A percentile compares a stretch with the other conserved stretches of the same genome.
Conservation (phyloP, 169 alveolate species). For the Toxoplasma gondii region DNA sequence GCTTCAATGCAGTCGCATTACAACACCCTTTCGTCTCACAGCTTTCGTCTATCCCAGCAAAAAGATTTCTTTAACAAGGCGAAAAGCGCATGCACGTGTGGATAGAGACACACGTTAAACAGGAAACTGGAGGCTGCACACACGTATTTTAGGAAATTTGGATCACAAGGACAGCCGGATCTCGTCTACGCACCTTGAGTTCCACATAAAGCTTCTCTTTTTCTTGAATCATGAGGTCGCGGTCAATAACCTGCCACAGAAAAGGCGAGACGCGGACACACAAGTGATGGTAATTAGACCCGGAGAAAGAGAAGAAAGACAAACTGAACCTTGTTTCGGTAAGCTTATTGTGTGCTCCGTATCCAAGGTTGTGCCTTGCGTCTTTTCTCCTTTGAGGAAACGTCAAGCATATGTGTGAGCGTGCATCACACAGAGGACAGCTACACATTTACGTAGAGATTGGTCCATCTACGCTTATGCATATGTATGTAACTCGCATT, state of each 20-base stretch:
- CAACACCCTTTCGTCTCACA: no score
- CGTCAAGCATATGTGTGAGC: no score
- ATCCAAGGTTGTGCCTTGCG: not conserved
- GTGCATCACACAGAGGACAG: no score
- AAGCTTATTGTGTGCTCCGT: not conserved
- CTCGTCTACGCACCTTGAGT: constrained; percentile 76
- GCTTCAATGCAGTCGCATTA: no score
- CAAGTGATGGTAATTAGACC: not conserved
- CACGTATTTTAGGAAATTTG: no score
- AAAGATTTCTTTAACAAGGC: not conserved
- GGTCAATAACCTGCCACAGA: constrained; percentile 77
- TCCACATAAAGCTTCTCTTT: constrained; percentile 93
- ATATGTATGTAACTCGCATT: no score
- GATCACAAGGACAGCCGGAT: no score
- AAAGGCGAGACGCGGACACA: not conserved
- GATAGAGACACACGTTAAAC: not conserved
- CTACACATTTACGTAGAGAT: no score
- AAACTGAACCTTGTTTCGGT: not conserved
- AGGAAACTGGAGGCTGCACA: no score
- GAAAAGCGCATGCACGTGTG: not conserved
- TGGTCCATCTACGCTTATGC: no score
- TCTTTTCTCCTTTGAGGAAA: no score
- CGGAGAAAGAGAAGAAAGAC: not conserved
- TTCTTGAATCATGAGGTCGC: constrained; percentile 90
- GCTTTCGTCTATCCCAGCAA: no score